phyloP scores from a whole-genome alignment of 2,329 filamentous ascomycete species.

The Trichoderma guizhouense region DNA sequence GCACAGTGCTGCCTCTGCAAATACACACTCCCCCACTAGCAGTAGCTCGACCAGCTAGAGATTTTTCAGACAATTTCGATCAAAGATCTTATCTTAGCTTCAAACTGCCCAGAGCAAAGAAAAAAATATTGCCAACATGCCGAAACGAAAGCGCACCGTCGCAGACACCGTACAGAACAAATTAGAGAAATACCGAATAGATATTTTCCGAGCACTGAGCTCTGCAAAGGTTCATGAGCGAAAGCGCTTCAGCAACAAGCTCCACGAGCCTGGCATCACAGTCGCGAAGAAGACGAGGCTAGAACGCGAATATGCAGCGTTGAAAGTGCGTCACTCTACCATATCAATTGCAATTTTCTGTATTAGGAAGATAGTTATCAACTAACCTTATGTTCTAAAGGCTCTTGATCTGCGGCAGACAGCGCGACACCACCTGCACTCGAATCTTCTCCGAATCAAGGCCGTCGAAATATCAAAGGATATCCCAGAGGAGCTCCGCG shows the following conservation, averaged over 20 bases:
- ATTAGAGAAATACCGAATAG: constrained; percentile 54
- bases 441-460: constrained; percentile 53
- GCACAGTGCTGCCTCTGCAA: background rate
- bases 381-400: constrained; percentile 29
- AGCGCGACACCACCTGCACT: constrained; percentile 54
- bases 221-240: constrained; percentile 72
- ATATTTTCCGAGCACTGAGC: constrained; percentile 66
- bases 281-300: constrained; percentile 56
- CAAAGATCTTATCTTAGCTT: constrained; percentile 17
- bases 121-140: constrained; percentile 38
- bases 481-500: constrained; percentile 48
- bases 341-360: background rate
- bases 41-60: background rate
- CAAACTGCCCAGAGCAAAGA: background rate
- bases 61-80: background rate
- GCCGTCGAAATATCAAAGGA: constrained; percentile 48
- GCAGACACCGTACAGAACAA: constrained; percentile 47
- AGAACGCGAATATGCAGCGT: constrained; percentile 55
- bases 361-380: background rate
- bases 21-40: background rate
- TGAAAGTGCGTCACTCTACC: constrained; percentile 43
- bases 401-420: constrained; percentile 57
- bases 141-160: constrained; percentile 54
- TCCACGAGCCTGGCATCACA: constrained; percentile 45
- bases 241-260: constrained; percentile 66